phyloP scores from a whole-genome alignment of 331 rosid genomes.

The Saraca asoca region DNA sequence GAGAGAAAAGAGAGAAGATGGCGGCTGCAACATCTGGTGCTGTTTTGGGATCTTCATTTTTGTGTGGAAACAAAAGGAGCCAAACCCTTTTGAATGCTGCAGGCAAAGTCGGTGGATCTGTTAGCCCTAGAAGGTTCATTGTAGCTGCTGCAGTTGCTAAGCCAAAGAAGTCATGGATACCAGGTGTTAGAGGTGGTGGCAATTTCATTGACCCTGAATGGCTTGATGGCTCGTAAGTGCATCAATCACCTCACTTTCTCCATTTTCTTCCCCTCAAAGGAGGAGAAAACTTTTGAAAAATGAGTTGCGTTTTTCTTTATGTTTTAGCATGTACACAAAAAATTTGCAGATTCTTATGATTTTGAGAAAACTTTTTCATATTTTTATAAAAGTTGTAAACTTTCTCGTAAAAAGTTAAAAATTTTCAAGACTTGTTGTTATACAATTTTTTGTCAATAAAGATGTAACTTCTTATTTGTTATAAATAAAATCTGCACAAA shows the following conservation, averaged over 20 bases:
- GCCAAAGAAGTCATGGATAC: constrained; percentile 90
- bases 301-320: no score
- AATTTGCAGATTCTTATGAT: no score
- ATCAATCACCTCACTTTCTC: background rate
- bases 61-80: constrained; percentile 75
- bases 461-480: no score
- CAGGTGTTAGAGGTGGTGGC: constrained; percentile 73
- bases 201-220: constrained; percentile 87
- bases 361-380: no score
- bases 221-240: constrained; percentile 99
- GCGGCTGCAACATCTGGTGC: constrained; percentile 94
- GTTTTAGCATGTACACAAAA: no score
- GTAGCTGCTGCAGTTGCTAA: constrained; percentile 64
- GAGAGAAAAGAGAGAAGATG: constrained; percentile 48
- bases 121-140: constrained; percentile 47
- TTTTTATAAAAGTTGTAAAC: no score
- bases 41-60: constrained; percentile 75
- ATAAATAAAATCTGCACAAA: no score
- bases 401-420: no score
- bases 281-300: no score
- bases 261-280: no score
- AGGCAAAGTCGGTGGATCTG: constrained; percentile 45
- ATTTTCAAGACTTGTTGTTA: no score
- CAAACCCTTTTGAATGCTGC: constrained; percentile 56
- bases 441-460: no score